Evolutionary conservation across 2,329 filamentous ascomycete genomes (phyloP).

Genomic region (Exophiala mesophila): DNA sequence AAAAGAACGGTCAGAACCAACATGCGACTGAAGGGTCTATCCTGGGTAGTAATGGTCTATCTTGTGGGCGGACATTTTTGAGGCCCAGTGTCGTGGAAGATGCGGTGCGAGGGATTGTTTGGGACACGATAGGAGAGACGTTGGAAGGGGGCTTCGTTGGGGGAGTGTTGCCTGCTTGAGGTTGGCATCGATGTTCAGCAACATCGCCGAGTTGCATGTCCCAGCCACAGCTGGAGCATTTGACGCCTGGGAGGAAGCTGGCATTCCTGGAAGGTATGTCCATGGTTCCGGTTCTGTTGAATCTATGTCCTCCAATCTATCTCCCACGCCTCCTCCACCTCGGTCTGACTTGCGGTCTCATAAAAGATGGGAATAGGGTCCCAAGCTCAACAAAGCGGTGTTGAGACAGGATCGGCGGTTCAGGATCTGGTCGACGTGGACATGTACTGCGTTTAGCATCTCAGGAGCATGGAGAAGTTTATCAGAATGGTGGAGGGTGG

Average conservation of each 20-base stretch:
- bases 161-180: constrained; percentile 14
- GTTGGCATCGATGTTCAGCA: constrained; percentile 74
- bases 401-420: too few species aligned
- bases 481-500: too few species aligned
- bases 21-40: constrained; percentile 19
- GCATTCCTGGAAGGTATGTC: constrained; percentile 47
- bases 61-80: constrained; percentile 8
- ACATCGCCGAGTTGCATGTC: constrained; percentile 80
- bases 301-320: too few species aligned
- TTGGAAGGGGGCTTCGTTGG: constrained; percentile 23
- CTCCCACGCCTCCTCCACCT: too few species aligned
- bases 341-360: too few species aligned
- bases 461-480: too few species aligned
- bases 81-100: constrained; percentile 11
- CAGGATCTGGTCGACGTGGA: too few species aligned
- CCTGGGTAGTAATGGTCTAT: constrained; percentile 20
- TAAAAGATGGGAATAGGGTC: too few species aligned
- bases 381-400: too few species aligned
- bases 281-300: constrained; percentile 18
- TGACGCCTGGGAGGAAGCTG: constrained; percentile 74
- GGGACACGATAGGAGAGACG: constrained; percentile 8
- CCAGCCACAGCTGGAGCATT: constrained; percentile 73
- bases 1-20: constrained; percentile 7
- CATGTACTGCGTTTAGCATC: too few species aligned
- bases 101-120: constrained; percentile 15